Evolutionary conservation across 495 filamentous ascomycete species (phyloP), one percentile per base, ranked within the genome.

Genomic region (Penicillium mononematosum): DNA sequence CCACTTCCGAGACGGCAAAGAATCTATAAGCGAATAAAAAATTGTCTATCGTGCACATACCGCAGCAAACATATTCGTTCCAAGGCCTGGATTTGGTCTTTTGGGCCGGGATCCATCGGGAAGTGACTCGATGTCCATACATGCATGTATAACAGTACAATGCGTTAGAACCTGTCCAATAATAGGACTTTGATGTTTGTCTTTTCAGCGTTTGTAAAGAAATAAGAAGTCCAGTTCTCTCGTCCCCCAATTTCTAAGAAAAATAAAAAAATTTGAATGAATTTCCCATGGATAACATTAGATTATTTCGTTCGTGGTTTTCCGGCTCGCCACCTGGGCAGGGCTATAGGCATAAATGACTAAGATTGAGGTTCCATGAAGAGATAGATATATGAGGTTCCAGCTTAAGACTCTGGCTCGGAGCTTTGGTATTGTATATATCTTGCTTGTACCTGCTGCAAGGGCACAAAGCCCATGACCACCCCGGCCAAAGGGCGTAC

Each of bases 51-150:
- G 34, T 24, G 11, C 20, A 51, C 3, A 51, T 41, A 36, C 41
- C 14, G 7, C 14, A 38, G 32, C 48, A 39, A 50, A 39, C 24
- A 29, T 12, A 42, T 45, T n/a, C 20, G 9, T 36, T 24, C 29
- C 5, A 17, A 34, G 14, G 36, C 16, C 5, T 19, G 16, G 6
- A 5, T 22, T 54, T 45, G 38, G 19, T 20, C 12, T 34, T 24
- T 45, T 19, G 42, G 20, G 29, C 42, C 41, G 27, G 50, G 24
- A 34, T 45, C 41, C 19, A 52, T 53, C 39, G 41, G 50, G 29
- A n/a, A n/a, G 9, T 27, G 4, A 53, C 16, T 14, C 11, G 6
- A 38, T 38, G 41, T 19, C 8, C 12, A 32, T 31, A 5, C 27
- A 31, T 44, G 27, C 45, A 31, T 38, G 34, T 38, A 36, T 14